Evolutionary conservation across 2,329 filamentous ascomycete species (phyloP).

Genomic region (Piedraia hortae): DNA sequence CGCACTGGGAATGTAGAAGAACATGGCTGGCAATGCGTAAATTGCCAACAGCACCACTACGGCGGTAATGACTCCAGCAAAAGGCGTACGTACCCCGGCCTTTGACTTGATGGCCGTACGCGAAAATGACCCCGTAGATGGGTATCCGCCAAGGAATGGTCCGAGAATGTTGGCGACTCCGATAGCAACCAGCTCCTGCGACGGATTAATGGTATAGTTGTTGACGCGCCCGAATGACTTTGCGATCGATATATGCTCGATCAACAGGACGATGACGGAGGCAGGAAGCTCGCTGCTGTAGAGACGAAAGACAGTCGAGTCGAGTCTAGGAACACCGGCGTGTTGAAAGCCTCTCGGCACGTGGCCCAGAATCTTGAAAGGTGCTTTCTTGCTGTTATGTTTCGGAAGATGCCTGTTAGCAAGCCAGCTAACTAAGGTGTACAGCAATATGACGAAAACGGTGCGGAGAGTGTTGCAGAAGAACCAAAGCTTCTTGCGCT

Average conservation of each 20-base stretch:
- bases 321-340: slow-evolving; percentile 43
- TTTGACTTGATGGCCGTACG: slow-evolving; percentile 94
- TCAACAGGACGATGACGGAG: slow-evolving; percentile 75
- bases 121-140: slow-evolving; percentile 84
- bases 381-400: slow-evolving; percentile 15
- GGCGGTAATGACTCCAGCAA: slow-evolving; percentile 72
- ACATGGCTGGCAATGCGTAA: slow-evolving; percentile 64
- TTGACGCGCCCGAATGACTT: slow-evolving; percentile 92
- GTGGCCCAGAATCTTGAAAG: slow-evolving; percentile 44
- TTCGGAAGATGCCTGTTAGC: slow-evolving; percentile 36
- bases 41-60: slow-evolving; percentile 66
- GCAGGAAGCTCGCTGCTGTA: slow-evolving; percentile 53
- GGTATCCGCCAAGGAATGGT: slow-evolving; percentile 76
- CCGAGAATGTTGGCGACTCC: slow-evolving; percentile 73
- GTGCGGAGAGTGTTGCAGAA: slow-evolving; percentile 79
- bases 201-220: slow-evolving; percentile 87
- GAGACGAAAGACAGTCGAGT: slow-evolving; percentile 33
- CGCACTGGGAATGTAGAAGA: slow-evolving; percentile 76
- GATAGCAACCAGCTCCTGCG: slow-evolving; percentile 85
- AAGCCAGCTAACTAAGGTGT: slow-evolving; percentile 71
- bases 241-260: slow-evolving; percentile 90
- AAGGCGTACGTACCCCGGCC: slow-evolving; percentile 72
- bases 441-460: slow-evolving; percentile 72
- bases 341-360: slow-evolving; percentile 75
- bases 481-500: slow-evolving; percentile 49